Conservation (phyloP, 2,329 filamentous ascomycete species). For the Colletotrichum eremochloae region DNA sequence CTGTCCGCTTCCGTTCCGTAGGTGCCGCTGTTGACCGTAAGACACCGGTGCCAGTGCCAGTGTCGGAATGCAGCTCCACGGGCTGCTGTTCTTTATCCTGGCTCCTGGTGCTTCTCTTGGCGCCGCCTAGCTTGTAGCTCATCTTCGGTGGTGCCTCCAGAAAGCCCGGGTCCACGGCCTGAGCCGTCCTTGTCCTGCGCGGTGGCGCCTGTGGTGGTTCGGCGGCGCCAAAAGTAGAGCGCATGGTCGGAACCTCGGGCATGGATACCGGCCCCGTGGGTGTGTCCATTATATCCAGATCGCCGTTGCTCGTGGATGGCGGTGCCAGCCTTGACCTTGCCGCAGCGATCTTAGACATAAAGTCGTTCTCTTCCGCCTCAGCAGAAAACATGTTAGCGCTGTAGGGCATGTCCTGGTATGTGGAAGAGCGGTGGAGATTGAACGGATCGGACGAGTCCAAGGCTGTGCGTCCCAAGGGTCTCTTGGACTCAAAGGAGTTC, state of each 20-base stretch:
- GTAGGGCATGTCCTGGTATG: conserved; percentile 56
- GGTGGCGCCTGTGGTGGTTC: conserved; percentile 67
- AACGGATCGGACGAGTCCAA: conserved; percentile 64
- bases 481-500: conserved; percentile 59
- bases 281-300: conserved; percentile 74
- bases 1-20: conserved; percentile 85
- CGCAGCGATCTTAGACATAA: conserved; percentile 68
- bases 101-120: conserved; percentile 57
- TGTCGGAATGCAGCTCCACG: conserved; percentile 58
- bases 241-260: conserved; percentile 53
- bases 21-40: conserved; percentile 60
- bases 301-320: conserved; percentile 53
- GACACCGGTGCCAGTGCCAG: conserved; percentile 49
- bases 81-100: conserved; percentile 53
- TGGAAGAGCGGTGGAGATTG: conserved; percentile 58
- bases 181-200: conserved; percentile 67
- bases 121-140: conserved; percentile 67
- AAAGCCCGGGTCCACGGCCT: conserved; percentile 63
- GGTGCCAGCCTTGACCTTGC: conserved; percentile 61
- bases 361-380: conserved; percentile 65
- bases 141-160: conserved; percentile 74
- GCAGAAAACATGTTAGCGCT: conserved; percentile 56
- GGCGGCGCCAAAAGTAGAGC: conserved; percentile 47
- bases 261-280: conserved; percentile 64
- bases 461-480: conserved; percentile 54